Conservation (phyloP, 2,329 filamentous ascomycete genomes). For the Stemphylium beticola region DNA sequence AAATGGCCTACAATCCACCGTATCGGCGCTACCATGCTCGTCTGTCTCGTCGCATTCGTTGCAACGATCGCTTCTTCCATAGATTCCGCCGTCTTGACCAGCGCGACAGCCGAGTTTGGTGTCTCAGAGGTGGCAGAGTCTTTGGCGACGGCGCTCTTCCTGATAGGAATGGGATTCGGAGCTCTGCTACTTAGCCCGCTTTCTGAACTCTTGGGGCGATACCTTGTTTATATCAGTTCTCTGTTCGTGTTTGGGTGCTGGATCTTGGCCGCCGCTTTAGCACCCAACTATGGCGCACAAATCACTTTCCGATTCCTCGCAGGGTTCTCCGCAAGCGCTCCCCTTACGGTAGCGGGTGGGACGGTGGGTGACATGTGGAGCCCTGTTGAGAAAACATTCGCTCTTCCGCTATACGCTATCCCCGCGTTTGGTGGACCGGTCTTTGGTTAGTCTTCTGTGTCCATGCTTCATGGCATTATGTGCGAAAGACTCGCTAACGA, state of each 20-base stretch:
- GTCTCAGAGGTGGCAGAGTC: conserved; percentile 53
- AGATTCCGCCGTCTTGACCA: conserved; percentile 56
- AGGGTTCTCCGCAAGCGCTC: conserved; percentile 54
- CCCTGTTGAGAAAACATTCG: conserved; percentile 30
- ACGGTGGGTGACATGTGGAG: conserved; percentile 28
- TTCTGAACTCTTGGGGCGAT: conserved; percentile 53
- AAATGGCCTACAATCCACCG: conserved; percentile 10
- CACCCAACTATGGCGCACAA: conserved; percentile 56
- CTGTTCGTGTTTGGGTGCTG: conserved; percentile 40
- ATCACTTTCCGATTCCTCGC: conserved; percentile 58
- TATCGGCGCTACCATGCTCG: conserved; percentile 7
- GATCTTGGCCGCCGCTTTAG: conserved; percentile 39
- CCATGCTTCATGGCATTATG: background rate
- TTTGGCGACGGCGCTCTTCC: conserved; percentile 55
- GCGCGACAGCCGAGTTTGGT: conserved; percentile 57
- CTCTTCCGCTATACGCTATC: conserved; percentile 34
- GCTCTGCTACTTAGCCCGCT: conserved; percentile 52
- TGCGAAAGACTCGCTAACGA: background rate
- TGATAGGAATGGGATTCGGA: conserved; percentile 57
- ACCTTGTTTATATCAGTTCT: conserved; percentile 47
- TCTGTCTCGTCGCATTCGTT: conserved; percentile 54
- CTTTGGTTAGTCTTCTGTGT: conserved; percentile 11
- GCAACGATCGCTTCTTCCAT: conserved; percentile 61
- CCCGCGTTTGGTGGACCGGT: conserved; percentile 21
- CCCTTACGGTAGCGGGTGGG: conserved; percentile 30